phyloP scores from a whole-genome alignment of 2,329 filamentous ascomycete genomes.

The Diaporthe eres region DNA sequence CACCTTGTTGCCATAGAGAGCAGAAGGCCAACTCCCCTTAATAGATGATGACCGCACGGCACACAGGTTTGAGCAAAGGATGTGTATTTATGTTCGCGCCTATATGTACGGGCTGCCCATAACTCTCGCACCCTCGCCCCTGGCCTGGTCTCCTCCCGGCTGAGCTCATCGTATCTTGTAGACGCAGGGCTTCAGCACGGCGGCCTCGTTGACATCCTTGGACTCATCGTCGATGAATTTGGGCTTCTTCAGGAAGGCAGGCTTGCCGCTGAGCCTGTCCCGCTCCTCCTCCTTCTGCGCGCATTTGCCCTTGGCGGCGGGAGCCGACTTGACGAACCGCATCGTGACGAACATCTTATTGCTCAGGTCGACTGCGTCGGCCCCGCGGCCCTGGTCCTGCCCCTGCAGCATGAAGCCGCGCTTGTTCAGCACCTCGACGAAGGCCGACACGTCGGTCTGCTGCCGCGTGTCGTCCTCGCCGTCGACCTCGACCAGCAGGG shows the following conservation, averaged over 20 bases:
- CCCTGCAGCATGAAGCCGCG: constrained; percentile 88
- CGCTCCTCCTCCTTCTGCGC: constrained; percentile 71
- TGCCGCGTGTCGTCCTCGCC: constrained; percentile 73
- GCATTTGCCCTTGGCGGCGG: constrained; percentile 83
- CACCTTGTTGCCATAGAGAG: constrained; percentile 21
- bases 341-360: constrained; percentile 99
- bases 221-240: constrained; percentile 74
- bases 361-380: constrained; percentile 78
- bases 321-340: constrained; percentile 89
- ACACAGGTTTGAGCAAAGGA: background rate
- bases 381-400: constrained; percentile 72
- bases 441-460: constrained; percentile 89
- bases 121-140: background rate
- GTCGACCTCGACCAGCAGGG: constrained; percentile 80
- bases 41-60: constrained; percentile 30
- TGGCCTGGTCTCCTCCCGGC: background rate
- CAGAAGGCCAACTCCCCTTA: constrained; percentile 10
- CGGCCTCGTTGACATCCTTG: constrained; percentile 74
- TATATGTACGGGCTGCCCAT: background rate
- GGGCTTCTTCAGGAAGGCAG: constrained; percentile 54
- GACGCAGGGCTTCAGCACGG: constrained; percentile 90
- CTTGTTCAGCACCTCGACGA: constrained; percentile 84
- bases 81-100: constrained; percentile 7
- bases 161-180: constrained; percentile 84
- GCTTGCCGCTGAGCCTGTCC: constrained; percentile 37